Evolutionary conservation across 176 grass and related monocot genomes (phyloP).

Genomic region (Triticum timopheevii): DNA sequence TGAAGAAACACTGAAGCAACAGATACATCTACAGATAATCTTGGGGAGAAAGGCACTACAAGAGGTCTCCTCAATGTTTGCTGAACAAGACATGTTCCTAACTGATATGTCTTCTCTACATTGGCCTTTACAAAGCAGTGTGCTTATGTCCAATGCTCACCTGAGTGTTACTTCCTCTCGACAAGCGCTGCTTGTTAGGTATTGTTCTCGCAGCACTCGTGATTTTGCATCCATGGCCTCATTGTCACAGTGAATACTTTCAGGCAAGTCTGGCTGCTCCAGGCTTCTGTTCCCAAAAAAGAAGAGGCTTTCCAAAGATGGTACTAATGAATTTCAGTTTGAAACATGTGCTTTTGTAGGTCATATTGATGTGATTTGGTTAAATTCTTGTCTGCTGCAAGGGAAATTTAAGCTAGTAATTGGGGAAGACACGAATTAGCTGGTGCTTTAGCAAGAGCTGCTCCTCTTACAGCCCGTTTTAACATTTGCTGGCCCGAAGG

Average conservation of each 20-base stretch:
- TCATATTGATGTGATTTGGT: background rate
- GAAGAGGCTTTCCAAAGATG: background rate
- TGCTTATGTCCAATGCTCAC: background rate
- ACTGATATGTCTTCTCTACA: background rate
- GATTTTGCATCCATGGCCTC: background rate
- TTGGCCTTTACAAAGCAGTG: background rate
- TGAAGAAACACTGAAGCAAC: background rate
- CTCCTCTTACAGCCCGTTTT: background rate
- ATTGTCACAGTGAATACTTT: conserved; percentile 7
- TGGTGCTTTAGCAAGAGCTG: background rate
- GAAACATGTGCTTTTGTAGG: background rate
- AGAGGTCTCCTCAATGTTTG: background rate
- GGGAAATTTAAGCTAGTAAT: background rate
- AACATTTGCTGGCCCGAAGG: background rate
- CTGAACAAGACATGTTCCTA: background rate
- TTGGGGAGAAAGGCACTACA: background rate
- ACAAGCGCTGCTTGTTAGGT: background rate
- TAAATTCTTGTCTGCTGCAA: background rate
- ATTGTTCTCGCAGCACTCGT: background rate
- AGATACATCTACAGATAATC: background rate
- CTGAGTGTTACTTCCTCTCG: background rate
- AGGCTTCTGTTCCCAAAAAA: background rate
- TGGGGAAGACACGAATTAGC: background rate
- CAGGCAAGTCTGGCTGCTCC: background rate
- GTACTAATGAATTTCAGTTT: background rate